These are phyloP conservation scores for Hordeum vulgare DNA, from an alignment of 176 grass and related monocot genomes.

Conservation along the genomic window MorexV3_pseudomolecules_assembly NC_058519.1:78672697-78673196, in stretches of 20 bases:
- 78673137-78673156: background rate
- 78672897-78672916: background rate
- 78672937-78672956: background rate
- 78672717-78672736: background rate
- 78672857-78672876: background rate
- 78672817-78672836: too few species aligned
- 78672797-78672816: too few species aligned
- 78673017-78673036: slow-evolving; percentile 40
- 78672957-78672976: background rate
- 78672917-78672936: background rate
- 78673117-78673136: background rate
- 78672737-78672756: slow-evolving; percentile 8
- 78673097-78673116: slow-evolving; percentile 8
- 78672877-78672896: background rate
- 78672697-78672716: slow-evolving; percentile 38
- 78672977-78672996: background rate
- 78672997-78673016: background rate
- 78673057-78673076: slow-evolving; percentile 47
- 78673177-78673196: slow-evolving; percentile 68
- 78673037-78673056: slow-evolving; percentile 64
- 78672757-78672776: too few species aligned
- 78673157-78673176: slow-evolving; percentile 1
- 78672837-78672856: too few species aligned
- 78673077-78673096: slow-evolving; percentile 63
- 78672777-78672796: too few species aligned